These are phyloP conservation scores for Pseudopediastrum boryanum DNA, from an alignment of 139 green algal species.

Conservation along the genomic window DNA sequence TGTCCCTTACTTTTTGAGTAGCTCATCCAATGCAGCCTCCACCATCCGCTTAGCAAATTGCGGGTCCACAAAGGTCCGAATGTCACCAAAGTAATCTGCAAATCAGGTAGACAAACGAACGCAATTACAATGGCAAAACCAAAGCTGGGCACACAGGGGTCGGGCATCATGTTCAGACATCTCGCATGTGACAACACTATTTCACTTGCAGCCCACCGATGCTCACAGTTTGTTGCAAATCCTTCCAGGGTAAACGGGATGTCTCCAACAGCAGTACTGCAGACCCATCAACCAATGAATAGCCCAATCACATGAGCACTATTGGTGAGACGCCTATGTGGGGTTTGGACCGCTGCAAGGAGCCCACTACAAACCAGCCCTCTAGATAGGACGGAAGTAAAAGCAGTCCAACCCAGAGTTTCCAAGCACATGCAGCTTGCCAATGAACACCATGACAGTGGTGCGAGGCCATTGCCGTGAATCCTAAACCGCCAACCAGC, in stretches of 20 bases:
- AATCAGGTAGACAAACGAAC: background rate
- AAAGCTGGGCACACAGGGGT: background rate
- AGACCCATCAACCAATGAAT: background rate
- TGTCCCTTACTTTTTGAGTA: conserved; percentile 14
- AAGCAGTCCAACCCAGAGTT: too few relatives aligned
- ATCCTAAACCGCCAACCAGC: too few relatives aligned
- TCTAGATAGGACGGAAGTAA: too few relatives aligned
- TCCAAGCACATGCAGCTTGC: too few relatives aligned
- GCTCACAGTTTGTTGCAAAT: background rate
- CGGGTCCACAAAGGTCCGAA: conserved; percentile 38
- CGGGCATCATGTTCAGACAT: too few relatives aligned
- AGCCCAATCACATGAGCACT: too few relatives aligned
- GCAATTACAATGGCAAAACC: background rate
- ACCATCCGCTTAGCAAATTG: conserved; percentile 45
- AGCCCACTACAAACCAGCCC: too few relatives aligned
- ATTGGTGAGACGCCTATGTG: too few relatives aligned
- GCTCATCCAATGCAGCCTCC: conserved; percentile 49
- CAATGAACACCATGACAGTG: too few relatives aligned
- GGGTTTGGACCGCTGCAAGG: too few relatives aligned
- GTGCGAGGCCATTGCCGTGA: too few relatives aligned
- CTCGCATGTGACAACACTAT: background rate
- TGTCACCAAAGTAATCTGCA: conserved; percentile 39
- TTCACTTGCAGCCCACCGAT: background rate
- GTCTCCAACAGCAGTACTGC: background rate
- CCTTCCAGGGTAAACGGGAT: background rate